phyloP scores from a whole-genome alignment of 1,139 yeast species.

The Lodderomyces pseudojiufengensis region DNA sequence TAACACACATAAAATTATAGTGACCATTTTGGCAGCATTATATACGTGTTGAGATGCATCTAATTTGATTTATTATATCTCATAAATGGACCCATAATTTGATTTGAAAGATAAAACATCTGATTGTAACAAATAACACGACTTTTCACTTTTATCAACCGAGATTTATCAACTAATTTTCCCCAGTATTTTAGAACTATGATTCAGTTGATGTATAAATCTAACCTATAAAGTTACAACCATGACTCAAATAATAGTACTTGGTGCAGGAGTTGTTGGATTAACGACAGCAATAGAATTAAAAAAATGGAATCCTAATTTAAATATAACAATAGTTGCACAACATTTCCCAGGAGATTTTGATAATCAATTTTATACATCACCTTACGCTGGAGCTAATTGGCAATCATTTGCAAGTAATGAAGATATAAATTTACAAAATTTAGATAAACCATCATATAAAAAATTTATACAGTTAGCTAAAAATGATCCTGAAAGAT shows the following conservation, averaged over 20 bases:
- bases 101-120: too few species aligned
- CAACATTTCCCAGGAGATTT: conserved; percentile 40
- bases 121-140: too few species aligned
- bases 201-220: conserved; percentile 22
- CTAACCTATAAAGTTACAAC: too few species aligned
- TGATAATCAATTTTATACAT: conserved; percentile 28
- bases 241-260: conserved; percentile 21
- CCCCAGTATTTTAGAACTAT: background rate
- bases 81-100: too few species aligned
- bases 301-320: conserved; percentile 18
- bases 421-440: conserved; percentile 30
- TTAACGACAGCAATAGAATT: conserved; percentile 37
- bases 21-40: too few species aligned
- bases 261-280: conserved; percentile 44
- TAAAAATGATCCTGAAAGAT: conserved; percentile 29
- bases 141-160: too few species aligned
- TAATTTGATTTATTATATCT: too few species aligned
- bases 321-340: conserved; percentile 29
- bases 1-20: too few species aligned
- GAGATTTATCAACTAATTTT: too few species aligned
- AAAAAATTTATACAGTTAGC: conserved; percentile 37
- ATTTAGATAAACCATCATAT: conserved; percentile 40
- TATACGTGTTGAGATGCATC: too few species aligned
- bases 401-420: conserved; percentile 44
- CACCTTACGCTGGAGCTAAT: conserved; percentile 45